Conservation (phyloP, 2,329 filamentous ascomycete species). For the Diaporthe capsici region DNA sequence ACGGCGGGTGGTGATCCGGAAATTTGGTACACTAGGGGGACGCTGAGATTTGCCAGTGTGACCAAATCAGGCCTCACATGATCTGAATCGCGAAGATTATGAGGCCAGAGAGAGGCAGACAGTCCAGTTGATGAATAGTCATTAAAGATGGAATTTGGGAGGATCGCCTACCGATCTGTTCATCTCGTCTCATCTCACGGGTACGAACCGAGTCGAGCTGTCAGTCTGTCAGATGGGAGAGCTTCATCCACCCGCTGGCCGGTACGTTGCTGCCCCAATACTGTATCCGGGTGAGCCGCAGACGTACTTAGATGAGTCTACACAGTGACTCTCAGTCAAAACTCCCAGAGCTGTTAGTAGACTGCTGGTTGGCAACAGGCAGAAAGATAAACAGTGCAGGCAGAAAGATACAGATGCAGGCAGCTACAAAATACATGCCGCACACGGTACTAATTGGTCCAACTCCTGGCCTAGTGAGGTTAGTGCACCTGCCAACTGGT, state of each 20-base stretch:
- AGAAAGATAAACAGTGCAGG: slow-evolving; percentile 7
- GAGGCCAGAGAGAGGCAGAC: neutral
- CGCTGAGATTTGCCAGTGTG: slow-evolving; percentile 18
- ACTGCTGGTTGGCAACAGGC: slow-evolving; percentile 13
- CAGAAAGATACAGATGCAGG: slow-evolving; percentile 11
- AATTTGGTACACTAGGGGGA: slow-evolving; percentile 25
- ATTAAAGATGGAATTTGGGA: slow-evolving; percentile 1
- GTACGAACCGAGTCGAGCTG: slow-evolving; percentile 8
- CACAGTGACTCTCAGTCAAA: neutral
- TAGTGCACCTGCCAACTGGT: slow-evolving; percentile 36
- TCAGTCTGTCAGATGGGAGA: slow-evolving; percentile 13
- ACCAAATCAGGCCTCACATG: slow-evolving; percentile 8
- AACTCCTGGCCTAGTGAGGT: slow-evolving; percentile 2
- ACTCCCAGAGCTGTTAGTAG: neutral
- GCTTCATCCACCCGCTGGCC: slow-evolving; percentile 6
- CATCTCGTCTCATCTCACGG: slow-evolving; percentile 28
- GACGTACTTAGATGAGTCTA: neutral
- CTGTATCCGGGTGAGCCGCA: neutral
- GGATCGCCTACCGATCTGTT: slow-evolving; percentile 2
- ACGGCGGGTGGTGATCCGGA: slow-evolving; percentile 7
- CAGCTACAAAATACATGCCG: slow-evolving; percentile 9
- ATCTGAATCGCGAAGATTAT: neutral
- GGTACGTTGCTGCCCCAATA: neutral
- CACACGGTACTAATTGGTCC: neutral
- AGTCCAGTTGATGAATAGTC: neutral